Evolutionary conservation across 768 basidiomycete species (phyloP).

Genomic region (Suillus ampliporus): DNA sequence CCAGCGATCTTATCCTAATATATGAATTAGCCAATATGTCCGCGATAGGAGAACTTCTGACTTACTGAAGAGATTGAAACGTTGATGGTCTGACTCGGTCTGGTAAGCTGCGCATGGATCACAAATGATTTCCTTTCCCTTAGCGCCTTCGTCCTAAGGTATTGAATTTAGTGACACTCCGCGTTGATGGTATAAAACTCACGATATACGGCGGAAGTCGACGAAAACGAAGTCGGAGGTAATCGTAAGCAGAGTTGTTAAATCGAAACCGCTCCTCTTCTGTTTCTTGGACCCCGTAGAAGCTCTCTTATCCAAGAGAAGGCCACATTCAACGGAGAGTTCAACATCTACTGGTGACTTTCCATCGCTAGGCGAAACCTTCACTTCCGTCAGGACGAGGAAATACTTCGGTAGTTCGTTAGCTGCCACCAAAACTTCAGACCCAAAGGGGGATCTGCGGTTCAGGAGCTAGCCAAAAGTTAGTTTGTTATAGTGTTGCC

Average conservation of each 20-base stretch:
- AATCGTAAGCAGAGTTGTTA: constrained; percentile 74
- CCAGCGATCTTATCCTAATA: constrained; percentile 78
- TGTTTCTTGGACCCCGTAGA: constrained; percentile 50
- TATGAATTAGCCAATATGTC: constrained; percentile 19
- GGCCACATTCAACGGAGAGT: constrained; percentile 61
- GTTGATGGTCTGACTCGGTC: constrained; percentile 73
- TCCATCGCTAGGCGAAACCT: constrained; percentile 48
- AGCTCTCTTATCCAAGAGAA: constrained; percentile 40
- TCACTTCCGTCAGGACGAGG: constrained; percentile 55
- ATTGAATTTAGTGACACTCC: constrained; percentile 4
- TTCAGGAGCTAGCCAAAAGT: constrained; percentile 62
- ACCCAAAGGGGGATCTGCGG: constrained; percentile 75
- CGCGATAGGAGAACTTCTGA: constrained; percentile 12
- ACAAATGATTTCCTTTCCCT: constrained; percentile 62
- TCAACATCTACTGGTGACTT: constrained; percentile 60
- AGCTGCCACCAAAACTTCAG: constrained; percentile 64
- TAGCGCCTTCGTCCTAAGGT: constrained; percentile 69
- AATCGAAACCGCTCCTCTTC: constrained; percentile 52
- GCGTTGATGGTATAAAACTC: constrained; percentile 22
- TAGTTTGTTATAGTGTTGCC: constrained; percentile 1
- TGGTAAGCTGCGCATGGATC: constrained; percentile 63
- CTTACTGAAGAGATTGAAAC: constrained; percentile 69
- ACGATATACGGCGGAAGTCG: constrained; percentile 84
- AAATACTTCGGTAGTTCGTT: constrained; percentile 71
- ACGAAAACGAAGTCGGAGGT: constrained; percentile 78